Evolutionary conservation across 139 green algal genomes (phyloP).

Genomic region (Chlamydomonas schloesseri): DNA sequence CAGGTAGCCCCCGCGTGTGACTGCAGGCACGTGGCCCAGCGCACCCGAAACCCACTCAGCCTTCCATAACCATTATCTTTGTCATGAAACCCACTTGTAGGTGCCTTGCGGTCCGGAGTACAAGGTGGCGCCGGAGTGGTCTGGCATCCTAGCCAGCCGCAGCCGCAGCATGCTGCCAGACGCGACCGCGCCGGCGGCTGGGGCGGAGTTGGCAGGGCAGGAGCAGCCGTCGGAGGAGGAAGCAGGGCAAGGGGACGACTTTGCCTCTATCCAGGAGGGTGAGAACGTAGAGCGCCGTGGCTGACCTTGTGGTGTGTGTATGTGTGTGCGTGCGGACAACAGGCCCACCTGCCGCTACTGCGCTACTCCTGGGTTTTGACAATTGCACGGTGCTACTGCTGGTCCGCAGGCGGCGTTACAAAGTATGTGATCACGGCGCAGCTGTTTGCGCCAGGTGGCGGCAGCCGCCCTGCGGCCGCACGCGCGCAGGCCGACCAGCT

Average conservation of each 20-base stretch:
- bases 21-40: no score
- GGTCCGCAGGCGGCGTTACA: neutral
- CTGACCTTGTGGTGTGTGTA: no score
- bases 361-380: no score
- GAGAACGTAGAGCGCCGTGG: no score
- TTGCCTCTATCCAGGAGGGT: neutral
- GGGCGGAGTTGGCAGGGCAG: neutral
- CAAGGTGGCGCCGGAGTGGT: conserved; percentile 31
- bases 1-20: no score
- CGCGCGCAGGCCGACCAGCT: neutral
- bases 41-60: no score
- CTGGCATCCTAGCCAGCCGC: neutral
- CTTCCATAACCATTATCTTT: no score
- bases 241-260: neutral
- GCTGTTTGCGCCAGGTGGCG: conserved; percentile 7
- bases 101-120: neutral
- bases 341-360: no score
- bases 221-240: neutral
- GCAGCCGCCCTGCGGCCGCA: neutral
- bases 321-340: no score
- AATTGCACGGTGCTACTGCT: no score
- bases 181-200: no score
- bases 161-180: neutral
- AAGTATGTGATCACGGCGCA: conserved; percentile 38
- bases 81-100: no score